phyloP scores from a whole-genome alignment of 208 protist genomes.

The Trypanosomatidae sp. region DNA sequence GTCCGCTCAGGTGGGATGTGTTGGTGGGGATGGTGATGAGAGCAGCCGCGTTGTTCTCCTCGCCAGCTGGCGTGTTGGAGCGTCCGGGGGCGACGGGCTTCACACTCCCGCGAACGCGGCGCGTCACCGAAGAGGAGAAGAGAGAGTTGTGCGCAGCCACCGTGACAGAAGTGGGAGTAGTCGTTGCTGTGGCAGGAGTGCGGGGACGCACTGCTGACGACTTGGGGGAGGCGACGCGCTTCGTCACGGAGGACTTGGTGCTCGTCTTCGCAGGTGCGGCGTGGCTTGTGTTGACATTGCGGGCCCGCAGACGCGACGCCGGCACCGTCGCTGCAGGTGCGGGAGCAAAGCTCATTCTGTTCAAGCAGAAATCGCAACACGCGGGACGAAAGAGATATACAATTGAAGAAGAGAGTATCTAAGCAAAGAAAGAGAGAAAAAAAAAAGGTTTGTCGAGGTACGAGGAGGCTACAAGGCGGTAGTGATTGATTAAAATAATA shows the following conservation, averaged over 20 bases:
- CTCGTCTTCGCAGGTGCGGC: background rate
- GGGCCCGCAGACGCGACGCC: too few species aligned
- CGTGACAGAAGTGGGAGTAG: too few species aligned
- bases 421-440: background rate
- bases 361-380: too few species aligned
- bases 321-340: slow-evolving; percentile 6
- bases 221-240: background rate
- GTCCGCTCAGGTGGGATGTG: too few species aligned
- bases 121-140: background rate
- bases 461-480: too few species aligned
- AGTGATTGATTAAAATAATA: too few species aligned
- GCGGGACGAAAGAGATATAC: background rate
- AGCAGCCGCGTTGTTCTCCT: too few species aligned
- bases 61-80: too few species aligned
- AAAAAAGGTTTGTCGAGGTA: too few species aligned
- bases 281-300: slow-evolving; percentile 18
- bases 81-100: slow-evolving; percentile 7
- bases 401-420: background rate
- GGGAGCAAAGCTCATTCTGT: slow-evolving; percentile 7
- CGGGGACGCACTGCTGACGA: slow-evolving; percentile 4
- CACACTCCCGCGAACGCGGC: slow-evolving; percentile 1
- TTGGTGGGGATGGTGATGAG: too few species aligned
- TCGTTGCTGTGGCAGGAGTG: background rate
- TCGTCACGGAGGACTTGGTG: too few species aligned
- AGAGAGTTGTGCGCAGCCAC: too few species aligned